Evolutionary conservation across 176 grass and related monocot species (phyloP).

Genomic region (Melocanna baccifera): DNA sequence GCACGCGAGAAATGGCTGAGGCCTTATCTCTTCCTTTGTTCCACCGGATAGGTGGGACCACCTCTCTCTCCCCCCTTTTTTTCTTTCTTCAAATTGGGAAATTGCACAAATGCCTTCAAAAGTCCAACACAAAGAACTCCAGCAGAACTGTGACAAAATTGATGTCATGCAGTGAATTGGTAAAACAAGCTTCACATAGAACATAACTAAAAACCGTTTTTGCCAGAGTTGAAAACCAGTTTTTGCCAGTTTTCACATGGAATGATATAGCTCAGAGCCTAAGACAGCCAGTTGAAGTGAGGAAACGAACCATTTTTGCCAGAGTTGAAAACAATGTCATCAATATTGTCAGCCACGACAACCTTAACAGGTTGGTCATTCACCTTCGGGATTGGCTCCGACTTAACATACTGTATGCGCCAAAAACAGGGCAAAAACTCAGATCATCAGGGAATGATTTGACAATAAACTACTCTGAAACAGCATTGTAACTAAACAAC

Average conservation of each 20-base stretch:
- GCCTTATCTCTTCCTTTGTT: too few species aligned
- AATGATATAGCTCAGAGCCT: background rate
- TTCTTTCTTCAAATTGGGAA: too few species aligned
- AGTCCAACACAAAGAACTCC: too few species aligned
- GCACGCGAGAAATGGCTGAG: too few species aligned
- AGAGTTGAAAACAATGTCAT: slow-evolving; percentile 69
- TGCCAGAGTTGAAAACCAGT: too few species aligned
- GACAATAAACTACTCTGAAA: slow-evolving; percentile 10
- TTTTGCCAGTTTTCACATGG: too few species aligned
- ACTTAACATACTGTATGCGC: slow-evolving; percentile 61
- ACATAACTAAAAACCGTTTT: background rate
- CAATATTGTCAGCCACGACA: slow-evolving; percentile 64
- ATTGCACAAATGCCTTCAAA: too few species aligned
- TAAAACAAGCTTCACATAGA: background rate
- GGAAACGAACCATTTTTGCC: slow-evolving; percentile 76
- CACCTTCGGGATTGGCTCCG: slow-evolving; percentile 70
- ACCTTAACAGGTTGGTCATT: slow-evolving; percentile 78
- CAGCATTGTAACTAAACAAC: slow-evolving; percentile 1
- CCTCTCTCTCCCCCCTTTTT: too few species aligned
- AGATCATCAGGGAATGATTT: slow-evolving; percentile 18
- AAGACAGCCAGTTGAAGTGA: background rate
- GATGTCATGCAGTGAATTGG: background rate
- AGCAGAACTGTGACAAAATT: slow-evolving; percentile 57
- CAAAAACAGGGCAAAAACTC: background rate
- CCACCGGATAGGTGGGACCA: too few species aligned